These are phyloP conservation scores for Sarocladiaceae sp. DNA, from an alignment of 2,329 filamentous ascomycete species.

Conservation along the genomic window DNA sequence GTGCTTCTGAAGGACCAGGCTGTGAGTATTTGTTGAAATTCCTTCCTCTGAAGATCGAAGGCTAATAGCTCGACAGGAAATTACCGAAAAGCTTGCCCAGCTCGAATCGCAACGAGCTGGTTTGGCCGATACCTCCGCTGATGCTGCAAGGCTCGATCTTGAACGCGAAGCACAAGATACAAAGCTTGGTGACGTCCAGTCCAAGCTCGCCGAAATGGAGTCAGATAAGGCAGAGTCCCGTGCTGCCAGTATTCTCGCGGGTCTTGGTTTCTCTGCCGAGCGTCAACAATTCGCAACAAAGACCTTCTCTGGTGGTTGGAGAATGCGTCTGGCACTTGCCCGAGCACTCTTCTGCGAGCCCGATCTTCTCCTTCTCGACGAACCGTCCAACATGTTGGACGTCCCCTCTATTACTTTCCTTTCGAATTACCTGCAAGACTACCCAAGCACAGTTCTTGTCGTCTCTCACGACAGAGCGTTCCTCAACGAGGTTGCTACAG, in stretches of 20 bases:
- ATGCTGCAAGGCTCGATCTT: slow-evolving; percentile 78
- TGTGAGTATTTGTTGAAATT: slow-evolving; percentile 45
- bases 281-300: slow-evolving; percentile 90
- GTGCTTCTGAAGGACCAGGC: slow-evolving; percentile 86
- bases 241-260: slow-evolving; percentile 92
- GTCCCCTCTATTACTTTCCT: slow-evolving; percentile 99
- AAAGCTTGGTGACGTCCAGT: slow-evolving; percentile 85
- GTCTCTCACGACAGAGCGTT: slow-evolving; percentile 99
- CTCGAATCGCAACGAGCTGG: slow-evolving; percentile 74
- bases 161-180: slow-evolving; percentile 88
- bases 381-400: slow-evolving; percentile 99
- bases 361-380: slow-evolving; percentile 90
- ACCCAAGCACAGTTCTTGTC: slow-evolving; percentile 91
- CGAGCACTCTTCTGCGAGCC: slow-evolving; percentile 97
- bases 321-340: slow-evolving; percentile 94
- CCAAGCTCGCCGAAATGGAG: slow-evolving; percentile 95
- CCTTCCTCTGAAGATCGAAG: not conserved
- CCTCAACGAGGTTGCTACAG: slow-evolving; percentile 97
- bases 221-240: slow-evolving; percentile 96
- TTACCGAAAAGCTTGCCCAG: slow-evolving; percentile 67
- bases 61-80: slow-evolving; percentile 50
- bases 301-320: slow-evolving; percentile 99
- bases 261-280: slow-evolving; percentile 93
- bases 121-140: slow-evolving; percentile 86
- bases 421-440: slow-evolving; percentile 88